Conservation (phyloP, 495 filamentous ascomycete species). For the Niebla homalea region DNA sequence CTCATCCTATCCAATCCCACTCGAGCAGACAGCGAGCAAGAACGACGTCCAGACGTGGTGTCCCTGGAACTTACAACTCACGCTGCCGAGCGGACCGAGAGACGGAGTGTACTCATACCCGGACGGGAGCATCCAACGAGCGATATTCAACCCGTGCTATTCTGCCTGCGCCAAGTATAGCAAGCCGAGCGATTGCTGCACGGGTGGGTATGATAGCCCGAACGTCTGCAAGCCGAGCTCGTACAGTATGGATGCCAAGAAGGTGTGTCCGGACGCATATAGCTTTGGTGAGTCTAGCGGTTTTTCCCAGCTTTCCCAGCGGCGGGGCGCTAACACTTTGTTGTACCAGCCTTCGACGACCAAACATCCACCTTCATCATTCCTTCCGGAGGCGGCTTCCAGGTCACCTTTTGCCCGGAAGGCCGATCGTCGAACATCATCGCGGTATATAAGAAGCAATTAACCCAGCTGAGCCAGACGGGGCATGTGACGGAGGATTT, state of each 20-base stretch:
- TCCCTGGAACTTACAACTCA: slow-evolving; percentile 58
- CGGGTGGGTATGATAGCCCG: slow-evolving; percentile 43
- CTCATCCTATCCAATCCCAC: slow-evolving; percentile 47
- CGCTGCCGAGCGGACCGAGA: slow-evolving; percentile 46
- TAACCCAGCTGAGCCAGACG: slow-evolving; percentile 17
- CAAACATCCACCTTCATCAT: slow-evolving; percentile 61
- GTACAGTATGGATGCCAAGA: slow-evolving; percentile 53
- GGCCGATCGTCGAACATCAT: slow-evolving; percentile 60
- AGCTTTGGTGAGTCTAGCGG: slow-evolving; percentile 38
- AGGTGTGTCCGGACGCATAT: slow-evolving; percentile 70
- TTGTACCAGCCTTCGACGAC: slow-evolving; percentile 52
- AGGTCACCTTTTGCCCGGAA: slow-evolving; percentile 61
- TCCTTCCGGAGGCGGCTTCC: slow-evolving; percentile 56
- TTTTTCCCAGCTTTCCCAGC: background rate
- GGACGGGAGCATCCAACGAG: slow-evolving; percentile 50
- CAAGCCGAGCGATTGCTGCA: slow-evolving; percentile 52
- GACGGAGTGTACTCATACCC: slow-evolving; percentile 66
- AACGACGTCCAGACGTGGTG: slow-evolving; percentile 50
- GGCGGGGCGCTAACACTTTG: background rate
- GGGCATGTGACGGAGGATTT: slow-evolving; percentile 6
- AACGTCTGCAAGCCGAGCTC: slow-evolving; percentile 43
- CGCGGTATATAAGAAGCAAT: slow-evolving; percentile 30
- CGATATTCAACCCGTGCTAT: slow-evolving; percentile 58
- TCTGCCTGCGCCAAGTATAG: slow-evolving; percentile 53
- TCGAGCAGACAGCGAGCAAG: slow-evolving; percentile 39